Base-by-base conservation (phyloP, 768 basidiomycete genomes). In the Chiua virens region DNA sequence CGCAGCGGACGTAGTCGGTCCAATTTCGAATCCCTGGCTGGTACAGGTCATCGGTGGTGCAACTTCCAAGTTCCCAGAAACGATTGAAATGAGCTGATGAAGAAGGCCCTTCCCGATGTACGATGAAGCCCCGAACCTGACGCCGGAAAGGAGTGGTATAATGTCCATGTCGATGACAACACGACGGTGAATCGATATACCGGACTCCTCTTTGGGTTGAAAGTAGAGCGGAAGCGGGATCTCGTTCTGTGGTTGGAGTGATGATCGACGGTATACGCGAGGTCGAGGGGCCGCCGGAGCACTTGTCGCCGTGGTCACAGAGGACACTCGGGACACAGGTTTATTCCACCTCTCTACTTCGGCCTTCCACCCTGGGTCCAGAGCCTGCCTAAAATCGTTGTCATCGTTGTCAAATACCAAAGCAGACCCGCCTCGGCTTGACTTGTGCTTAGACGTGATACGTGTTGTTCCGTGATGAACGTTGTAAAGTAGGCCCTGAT, bases 61-160 rank as follows among this genome's bases (percentile, higher is more conserved):
- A 10, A 58, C 46, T 22, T 71, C 65, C 5, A 57, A 50, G 8
- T 53, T 49, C 27, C 67, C 61, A 20, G 67, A 63, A 18, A 76
- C 53, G 45, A 75, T 45, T n/a, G 72, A 60, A 42, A 83, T 52
- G 15, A 91, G 74, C 21, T 86, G 80, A 49, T 75, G 65, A 17
- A 93, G 77, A 60, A 77, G 73, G 1, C 87, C 86, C 50, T 73
- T 82, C 8, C 76, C 79, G 39, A 85, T 75, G 54, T 82, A 86
- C 7, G 84, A 80, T 9, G 73, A 68, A 3, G 68, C 35, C 1
- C 60, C 63, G 55, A 92, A 85, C 32, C 74, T 73, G 32, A 79
- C 67, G 4, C 83, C 85, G 4, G 78, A 72, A 21, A 72, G 73
- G 7, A 89, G 66, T 27, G 70, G 67, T 4, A 65, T 64, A 13